A percentile compares a stretch with the other conserved stretches of the same genome.
Evolutionary conservation across 768 basidiomycete species (phyloP).

Genomic region (Lyophyllum shimeji): DNA sequence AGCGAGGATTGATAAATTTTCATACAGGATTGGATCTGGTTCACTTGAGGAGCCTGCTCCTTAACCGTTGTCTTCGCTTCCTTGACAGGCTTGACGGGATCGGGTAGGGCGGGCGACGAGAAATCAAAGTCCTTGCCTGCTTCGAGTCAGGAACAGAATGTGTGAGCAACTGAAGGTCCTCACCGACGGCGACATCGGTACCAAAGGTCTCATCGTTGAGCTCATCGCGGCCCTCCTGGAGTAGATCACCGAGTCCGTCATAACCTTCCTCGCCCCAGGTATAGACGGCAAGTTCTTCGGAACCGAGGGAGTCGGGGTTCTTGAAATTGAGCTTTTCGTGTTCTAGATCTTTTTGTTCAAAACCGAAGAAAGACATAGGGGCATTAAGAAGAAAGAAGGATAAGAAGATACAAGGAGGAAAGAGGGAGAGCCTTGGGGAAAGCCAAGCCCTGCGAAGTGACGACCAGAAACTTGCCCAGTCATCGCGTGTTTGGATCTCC

Average conservation of each 20-base stretch:
- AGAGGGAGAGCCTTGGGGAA: conserved; percentile 9
- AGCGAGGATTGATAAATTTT: conserved; percentile 10
- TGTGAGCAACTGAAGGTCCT: conserved; percentile 29
- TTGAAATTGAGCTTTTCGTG: conserved; percentile 59
- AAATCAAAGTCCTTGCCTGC: conserved; percentile 94
- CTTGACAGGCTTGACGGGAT: conserved; percentile 24
- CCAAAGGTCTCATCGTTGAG: conserved; percentile 98
- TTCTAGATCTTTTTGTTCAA: conserved; percentile 63
- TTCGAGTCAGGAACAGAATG: conserved; percentile 5
- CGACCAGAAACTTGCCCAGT: neutral
- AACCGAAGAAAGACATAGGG: conserved; percentile 83
- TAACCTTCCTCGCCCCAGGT: conserved; percentile 92
- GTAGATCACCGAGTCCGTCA: conserved; percentile 83
- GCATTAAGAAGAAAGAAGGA: conserved; percentile 29
- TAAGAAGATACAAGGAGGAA: conserved; percentile 10
- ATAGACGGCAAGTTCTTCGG: conserved; percentile 86
- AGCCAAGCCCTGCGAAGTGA: neutral
- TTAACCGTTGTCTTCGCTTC: conserved; percentile 17
- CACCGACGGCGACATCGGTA: conserved; percentile 65
- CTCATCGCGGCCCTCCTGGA: conserved; percentile 90
- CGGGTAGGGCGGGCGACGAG: conserved; percentile 42
- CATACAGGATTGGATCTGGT: conserved; percentile 25
- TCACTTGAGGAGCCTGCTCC: conserved; percentile 20
- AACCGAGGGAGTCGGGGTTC: conserved; percentile 47
- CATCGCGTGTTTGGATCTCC: conserved; percentile 11